Percentiles rank a stretch among this genome's conserved stretches.
These are phyloP conservation scores for Fusarium duplospermum DNA, from an alignment of 2,329 filamentous ascomycete species.

Conservation along the genomic window DNA sequence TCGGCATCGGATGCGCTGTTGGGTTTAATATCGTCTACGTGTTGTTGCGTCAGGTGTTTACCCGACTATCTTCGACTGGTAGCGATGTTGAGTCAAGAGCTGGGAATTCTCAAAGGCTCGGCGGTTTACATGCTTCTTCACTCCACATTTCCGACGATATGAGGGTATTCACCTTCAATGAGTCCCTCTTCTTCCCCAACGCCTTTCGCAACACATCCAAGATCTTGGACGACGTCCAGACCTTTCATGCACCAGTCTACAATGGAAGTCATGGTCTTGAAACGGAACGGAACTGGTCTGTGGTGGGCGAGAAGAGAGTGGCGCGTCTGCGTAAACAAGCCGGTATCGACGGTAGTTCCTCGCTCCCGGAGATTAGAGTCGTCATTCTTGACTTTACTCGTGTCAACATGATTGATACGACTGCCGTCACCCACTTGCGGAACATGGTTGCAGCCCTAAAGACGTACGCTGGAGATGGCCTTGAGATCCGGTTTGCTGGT, in stretches of 20 bases:
- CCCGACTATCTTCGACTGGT: conserved; percentile 48
- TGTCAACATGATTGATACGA: conserved; percentile 65
- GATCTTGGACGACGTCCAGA: conserved; percentile 62
- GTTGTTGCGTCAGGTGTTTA: conserved; percentile 69
- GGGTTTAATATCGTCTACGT: conserved; percentile 73
- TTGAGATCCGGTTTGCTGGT: conserved; percentile 62
- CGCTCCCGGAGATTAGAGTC: conserved; percentile 54
- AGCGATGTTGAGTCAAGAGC: conserved; percentile 46
- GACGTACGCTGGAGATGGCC: conserved; percentile 59
- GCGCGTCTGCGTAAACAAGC: conserved; percentile 56
- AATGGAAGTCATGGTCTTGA: conserved; percentile 46
- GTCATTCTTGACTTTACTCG: conserved; percentile 65
- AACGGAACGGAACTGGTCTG: conserved; percentile 64
- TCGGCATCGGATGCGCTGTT: conserved; percentile 69
- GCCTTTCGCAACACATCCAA: conserved; percentile 63
- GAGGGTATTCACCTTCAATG: conserved; percentile 67
- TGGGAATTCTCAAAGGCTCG: conserved; percentile 30
- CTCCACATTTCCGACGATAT: conserved; percentile 58
- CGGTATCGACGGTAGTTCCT: conserved; percentile 47
- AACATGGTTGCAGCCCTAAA: conserved; percentile 61
- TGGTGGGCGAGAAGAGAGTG: conserved; percentile 61
- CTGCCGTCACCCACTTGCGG: conserved; percentile 61
- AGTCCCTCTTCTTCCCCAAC: conserved; percentile 71
- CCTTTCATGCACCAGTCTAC: conserved; percentile 55
- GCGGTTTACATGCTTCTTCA: conserved; percentile 30